Evolutionary conservation across 345 rosid species (phyloP).

Genomic region (Camelina neglecta): DNA sequence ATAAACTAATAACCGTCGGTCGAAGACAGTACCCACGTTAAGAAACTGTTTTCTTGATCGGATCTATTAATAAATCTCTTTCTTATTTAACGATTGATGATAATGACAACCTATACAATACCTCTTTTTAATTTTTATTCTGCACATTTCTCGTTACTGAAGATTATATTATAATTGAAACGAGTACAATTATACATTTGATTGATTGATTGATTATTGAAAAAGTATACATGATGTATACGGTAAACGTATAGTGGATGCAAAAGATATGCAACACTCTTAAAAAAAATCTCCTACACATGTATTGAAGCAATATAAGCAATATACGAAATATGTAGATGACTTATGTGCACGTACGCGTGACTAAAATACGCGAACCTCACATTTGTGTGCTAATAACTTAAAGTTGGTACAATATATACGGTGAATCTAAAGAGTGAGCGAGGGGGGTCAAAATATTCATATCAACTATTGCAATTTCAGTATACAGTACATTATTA

Average conservation of each 20-base stretch:
- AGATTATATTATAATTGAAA: not conserved
- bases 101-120: not conserved
- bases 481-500: not conserved
- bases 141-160: not conserved
- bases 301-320: not conserved
- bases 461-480: not conserved
- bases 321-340: not conserved
- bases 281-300: not conserved
- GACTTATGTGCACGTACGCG: slow-evolving; percentile 28
- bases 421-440: not conserved
- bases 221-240: not conserved
- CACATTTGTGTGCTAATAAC: not conserved
- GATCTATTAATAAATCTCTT: slow-evolving; percentile 16
- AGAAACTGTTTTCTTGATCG: slow-evolving; percentile 35
- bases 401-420: not conserved
- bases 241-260: not conserved
- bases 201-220: not conserved
- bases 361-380: slow-evolving; percentile 5
- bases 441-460: not conserved
- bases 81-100: not conserved
- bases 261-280: not conserved
- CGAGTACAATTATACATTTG: not conserved
- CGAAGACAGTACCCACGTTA: slow-evolving; percentile 32
- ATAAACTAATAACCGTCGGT: not conserved
- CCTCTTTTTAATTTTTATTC: not conserved